phyloP scores from a whole-genome alignment of 1,139 yeast genomes.

The Diutina neorugosa region DNA sequence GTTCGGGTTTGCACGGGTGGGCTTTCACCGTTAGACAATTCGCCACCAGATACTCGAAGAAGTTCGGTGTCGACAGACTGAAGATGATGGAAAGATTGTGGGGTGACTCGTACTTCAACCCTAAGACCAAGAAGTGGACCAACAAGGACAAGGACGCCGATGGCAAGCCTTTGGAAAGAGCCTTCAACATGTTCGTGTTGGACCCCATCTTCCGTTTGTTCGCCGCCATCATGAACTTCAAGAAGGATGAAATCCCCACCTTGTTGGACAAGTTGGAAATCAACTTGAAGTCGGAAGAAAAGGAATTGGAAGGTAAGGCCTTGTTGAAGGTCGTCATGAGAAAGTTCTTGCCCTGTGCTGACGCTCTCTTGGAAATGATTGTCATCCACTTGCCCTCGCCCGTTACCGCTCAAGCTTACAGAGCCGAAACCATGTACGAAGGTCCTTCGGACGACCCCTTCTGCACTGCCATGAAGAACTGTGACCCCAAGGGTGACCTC shows the following conservation, averaged over 20 bases:
- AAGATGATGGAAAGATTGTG: conserved; percentile 99
- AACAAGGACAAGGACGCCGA: conserved; percentile 93
- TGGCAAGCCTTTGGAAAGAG: conserved; percentile 95
- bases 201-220: conserved; percentile 99
- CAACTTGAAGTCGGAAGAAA: conserved; percentile 83
- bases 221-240: conserved; percentile 91
- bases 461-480: conserved; percentile 88
- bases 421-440: conserved; percentile 98
- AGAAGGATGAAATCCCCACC: conserved; percentile 88
- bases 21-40: conserved; percentile 99
- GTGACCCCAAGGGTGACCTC: conserved; percentile 97
- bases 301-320: conserved; percentile 97
- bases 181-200: conserved; percentile 97
- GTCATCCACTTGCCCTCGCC: conserved; percentile 98
- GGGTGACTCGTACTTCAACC: conserved; percentile 99
- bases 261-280: conserved; percentile 90
- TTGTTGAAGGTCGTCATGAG: conserved; percentile 97
- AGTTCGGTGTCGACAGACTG: conserved; percentile 95
- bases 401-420: conserved; percentile 96
- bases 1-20: conserved; percentile 99
- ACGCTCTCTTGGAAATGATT: conserved; percentile 98
- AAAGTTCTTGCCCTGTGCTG: conserved; percentile 99
- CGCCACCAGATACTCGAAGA: conserved; percentile 96
- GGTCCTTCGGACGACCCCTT: conserved; percentile 96
- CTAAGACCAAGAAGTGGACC: conserved; percentile 99